A percentile compares a stretch with the other conserved stretches of the same genome.
Evolutionary conservation across 306 rosid species (phyloP).

Genomic region (Vigna angularis): DNA sequence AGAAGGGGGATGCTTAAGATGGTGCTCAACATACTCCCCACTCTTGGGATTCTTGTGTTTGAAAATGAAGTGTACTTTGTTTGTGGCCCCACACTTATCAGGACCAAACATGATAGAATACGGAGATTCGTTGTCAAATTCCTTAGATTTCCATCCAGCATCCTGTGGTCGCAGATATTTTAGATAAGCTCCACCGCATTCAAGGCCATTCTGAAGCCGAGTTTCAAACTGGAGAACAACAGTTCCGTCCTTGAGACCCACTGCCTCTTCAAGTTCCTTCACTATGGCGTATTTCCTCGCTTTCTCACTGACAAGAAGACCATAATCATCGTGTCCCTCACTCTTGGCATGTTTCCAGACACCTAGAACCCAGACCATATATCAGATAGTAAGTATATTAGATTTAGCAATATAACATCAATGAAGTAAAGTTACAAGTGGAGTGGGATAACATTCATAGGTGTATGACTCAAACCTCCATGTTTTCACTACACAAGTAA

Average conservation of each 20-base stretch:
- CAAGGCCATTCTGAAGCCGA: slow-evolving; percentile 94
- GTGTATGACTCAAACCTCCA: too few relatives aligned
- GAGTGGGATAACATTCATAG: neutral
- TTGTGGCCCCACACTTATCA: slow-evolving; percentile 94
- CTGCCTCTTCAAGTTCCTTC: slow-evolving; percentile 72
- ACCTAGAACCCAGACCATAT: slow-evolving; percentile 58
- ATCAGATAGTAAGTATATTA: neutral
- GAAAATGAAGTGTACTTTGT: slow-evolving; percentile 95
- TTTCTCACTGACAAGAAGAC: slow-evolving; percentile 89
- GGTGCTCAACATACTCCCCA: slow-evolving; percentile 90
- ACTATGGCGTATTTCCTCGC: slow-evolving; percentile 94
- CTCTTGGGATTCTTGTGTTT: slow-evolving; percentile 96
- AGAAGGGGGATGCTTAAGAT: slow-evolving; percentile 84
- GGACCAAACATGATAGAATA: slow-evolving; percentile 98
- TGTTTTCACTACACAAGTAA: too few relatives aligned
- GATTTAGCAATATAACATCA: neutral
- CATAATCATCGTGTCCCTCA: slow-evolving; percentile 94
- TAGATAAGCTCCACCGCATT: slow-evolving; percentile 97
- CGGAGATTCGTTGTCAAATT: slow-evolving; percentile 82
- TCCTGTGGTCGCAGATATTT: slow-evolving; percentile 94
- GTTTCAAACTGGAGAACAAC: slow-evolving; percentile 90
- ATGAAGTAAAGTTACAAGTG: neutral
- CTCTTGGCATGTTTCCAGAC: slow-evolving; percentile 87
- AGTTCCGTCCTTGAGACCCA: slow-evolving; percentile 69
- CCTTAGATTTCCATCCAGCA: slow-evolving; percentile 89